phyloP scores from a whole-genome alignment of 2,329 filamentous ascomycete genomes.

The Colletotrichum sublineola region DNA sequence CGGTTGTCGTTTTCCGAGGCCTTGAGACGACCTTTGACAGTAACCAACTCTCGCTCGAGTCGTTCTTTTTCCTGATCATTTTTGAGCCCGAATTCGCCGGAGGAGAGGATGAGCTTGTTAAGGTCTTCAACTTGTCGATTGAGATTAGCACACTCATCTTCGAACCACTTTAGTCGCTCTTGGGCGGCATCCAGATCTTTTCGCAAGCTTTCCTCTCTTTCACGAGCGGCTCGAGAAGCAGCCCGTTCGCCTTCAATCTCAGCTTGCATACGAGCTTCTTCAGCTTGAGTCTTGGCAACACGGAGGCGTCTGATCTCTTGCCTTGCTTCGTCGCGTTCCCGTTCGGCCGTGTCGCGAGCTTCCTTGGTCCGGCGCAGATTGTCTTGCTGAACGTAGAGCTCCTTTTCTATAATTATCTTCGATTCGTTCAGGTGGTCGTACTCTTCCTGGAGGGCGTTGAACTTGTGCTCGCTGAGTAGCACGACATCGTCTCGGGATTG shows the following conservation, averaged over 20 bases:
- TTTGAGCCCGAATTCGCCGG: slow-evolving; percentile 88
- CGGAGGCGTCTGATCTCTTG: slow-evolving; percentile 86
- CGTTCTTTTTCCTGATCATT: slow-evolving; percentile 96
- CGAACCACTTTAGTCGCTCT: slow-evolving; percentile 81
- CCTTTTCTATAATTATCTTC: slow-evolving; percentile 98
- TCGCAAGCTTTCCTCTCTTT: slow-evolving; percentile 82
- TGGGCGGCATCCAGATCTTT: slow-evolving; percentile 86
- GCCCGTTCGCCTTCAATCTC: slow-evolving; percentile 85
- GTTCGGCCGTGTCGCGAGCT: slow-evolving; percentile 82
- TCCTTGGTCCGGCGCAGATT: slow-evolving; percentile 88
- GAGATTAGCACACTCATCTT: slow-evolving; percentile 82
- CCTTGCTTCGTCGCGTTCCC: slow-evolving; percentile 90
- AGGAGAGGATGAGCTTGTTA: slow-evolving; percentile 88
- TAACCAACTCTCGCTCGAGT: slow-evolving; percentile 89
- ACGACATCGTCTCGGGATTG: slow-evolving; percentile 96
- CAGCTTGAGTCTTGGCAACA: slow-evolving; percentile 85
- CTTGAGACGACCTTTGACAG: slow-evolving; percentile 87
- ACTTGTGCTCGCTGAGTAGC: slow-evolving; percentile 90
- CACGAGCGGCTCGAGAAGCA: slow-evolving; percentile 81
- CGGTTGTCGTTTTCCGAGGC: slow-evolving; percentile 98
- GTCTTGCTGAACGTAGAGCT: slow-evolving; percentile 96
- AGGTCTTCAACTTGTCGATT: slow-evolving; percentile 86
- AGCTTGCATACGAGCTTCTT: slow-evolving; percentile 86
- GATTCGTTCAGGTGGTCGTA: slow-evolving; percentile 89
- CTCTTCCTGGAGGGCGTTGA: slow-evolving; percentile 83